A percentile compares a stretch with the other conserved stretches of the same genome.
These are phyloP conservation scores for Pilasporangium apinafurcum DNA, from an alignment of 352 stramenopile species.

Conservation along the genomic window DNA sequence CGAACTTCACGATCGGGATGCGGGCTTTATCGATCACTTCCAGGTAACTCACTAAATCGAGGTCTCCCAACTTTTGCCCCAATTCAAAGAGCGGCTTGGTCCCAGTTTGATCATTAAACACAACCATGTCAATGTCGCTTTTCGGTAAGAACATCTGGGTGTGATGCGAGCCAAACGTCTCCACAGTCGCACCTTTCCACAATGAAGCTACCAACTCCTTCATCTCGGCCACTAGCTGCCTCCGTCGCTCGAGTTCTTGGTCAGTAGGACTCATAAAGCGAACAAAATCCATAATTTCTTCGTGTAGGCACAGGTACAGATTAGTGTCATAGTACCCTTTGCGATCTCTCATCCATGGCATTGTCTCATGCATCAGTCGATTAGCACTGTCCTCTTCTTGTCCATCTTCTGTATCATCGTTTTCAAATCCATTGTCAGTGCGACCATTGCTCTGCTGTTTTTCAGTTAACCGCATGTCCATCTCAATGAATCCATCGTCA, in stretches of 20 bases:
- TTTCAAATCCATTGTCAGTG: neutral
- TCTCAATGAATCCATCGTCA: slow-evolving; percentile 51
- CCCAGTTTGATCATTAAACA: slow-evolving; percentile 64
- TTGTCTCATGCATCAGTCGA: slow-evolving; percentile 30
- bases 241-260: slow-evolving; percentile 64
- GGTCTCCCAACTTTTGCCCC: slow-evolving; percentile 40
- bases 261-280: slow-evolving; percentile 83
- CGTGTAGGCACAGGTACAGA: slow-evolving; percentile 88
- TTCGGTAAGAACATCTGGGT: slow-evolving; percentile 91
- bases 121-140: slow-evolving; percentile 93
- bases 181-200: slow-evolving; percentile 58
- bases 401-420: slow-evolving; percentile 17
- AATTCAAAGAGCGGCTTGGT: slow-evolving; percentile 53
- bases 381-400: slow-evolving; percentile 12
- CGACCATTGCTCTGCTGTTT: slow-evolving; percentile 1
- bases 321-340: slow-evolving; percentile 56
- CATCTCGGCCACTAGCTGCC: slow-evolving; percentile 77
- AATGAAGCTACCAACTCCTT: slow-evolving; percentile 40
- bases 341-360: slow-evolving; percentile 66
- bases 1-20: slow-evolving; percentile 96
- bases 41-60: slow-evolving; percentile 85
- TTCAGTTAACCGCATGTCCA: slow-evolving; percentile 13
- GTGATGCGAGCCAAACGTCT: slow-evolving; percentile 91
- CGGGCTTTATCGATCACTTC: slow-evolving; percentile 94
- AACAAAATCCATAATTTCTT: slow-evolving; percentile 95